Evolutionary conservation across 2,329 filamentous ascomycete species (phyloP), one percentile per base, ranked within the genome.

Genomic region (Didymella exigua): DNA sequence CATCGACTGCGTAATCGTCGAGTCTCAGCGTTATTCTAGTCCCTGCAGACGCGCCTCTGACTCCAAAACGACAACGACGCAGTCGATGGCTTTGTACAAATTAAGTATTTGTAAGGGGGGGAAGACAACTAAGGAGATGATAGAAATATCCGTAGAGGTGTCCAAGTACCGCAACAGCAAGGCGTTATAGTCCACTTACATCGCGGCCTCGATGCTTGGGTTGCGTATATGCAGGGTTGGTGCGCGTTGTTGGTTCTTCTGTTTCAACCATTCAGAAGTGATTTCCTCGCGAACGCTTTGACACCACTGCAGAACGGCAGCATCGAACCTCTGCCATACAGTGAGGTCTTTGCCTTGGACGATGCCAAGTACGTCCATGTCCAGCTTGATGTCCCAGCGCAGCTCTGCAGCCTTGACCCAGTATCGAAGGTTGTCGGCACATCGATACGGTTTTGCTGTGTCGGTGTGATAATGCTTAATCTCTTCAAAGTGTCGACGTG

Each of bases 361-460:
- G 7, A 97, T 84, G 24, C 89, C 91, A 76, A 96, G 88, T 19
- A 93, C 91, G 69, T 97, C 91, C 49, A 96, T 82, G 60, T 88
- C 85, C 46, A 98, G 81, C 63, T 89, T 84, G 33, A 93, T 85
- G 76, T 98, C 95, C 88, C 93, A 99, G 50, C 95, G 86, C 54
- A 98, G 81, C 77, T 99, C 93, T 7, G 93, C 92, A 1, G 93
- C 95, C 79, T 99, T 99, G 76, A 90, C 85, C 93, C 95, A 99
- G 80, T 89, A 99, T 34, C 92, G 86, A 58, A 99, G 82, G 73
- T 99, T 99, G 66, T 99, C 95, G 3, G 93, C 91, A 59, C 88
- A 88, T 43, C 95, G 89, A 74, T 99, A 99, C 0, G 95, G 95
- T 77, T 98, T 98, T 56, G 86, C 88, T 9, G 95, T 93, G 74